These are phyloP conservation scores for Gastrolobium villosum DNA, from an alignment of 306 rosid species.

Conservation along the genomic window DNA sequence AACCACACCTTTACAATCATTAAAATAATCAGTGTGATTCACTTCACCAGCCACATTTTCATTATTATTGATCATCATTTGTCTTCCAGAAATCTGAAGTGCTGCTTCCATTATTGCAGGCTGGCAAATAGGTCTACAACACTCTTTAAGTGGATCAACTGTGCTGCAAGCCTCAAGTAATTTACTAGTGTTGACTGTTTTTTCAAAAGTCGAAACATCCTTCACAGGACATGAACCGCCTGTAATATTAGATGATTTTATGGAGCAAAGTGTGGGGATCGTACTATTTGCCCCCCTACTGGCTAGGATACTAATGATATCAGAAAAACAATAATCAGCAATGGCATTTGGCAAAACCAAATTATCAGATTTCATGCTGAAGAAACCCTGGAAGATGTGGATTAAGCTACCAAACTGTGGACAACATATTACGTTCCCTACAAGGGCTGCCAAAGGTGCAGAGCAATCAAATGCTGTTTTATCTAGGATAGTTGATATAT, in stretches of 20 bases:
- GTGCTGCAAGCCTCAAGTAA: constrained; percentile 88
- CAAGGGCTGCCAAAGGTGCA: constrained; percentile 84
- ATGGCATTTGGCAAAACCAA: constrained; percentile 75
- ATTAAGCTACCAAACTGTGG: constrained; percentile 91
- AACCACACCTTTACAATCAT: constrained; percentile 94
- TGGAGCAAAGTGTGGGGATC: constrained; percentile 77
- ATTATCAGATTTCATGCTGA: constrained; percentile 61
- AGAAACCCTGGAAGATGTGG: constrained; percentile 93
- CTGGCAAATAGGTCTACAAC: constrained; percentile 95
- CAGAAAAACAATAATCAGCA: constrained; percentile 83
- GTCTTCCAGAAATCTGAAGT: constrained; percentile 81
- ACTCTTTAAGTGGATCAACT: constrained; percentile 96
- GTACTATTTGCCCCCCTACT: constrained; percentile 90
- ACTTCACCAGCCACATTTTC: constrained; percentile 64
- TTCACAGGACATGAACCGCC: constrained; percentile 94
- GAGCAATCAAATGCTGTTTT: constrained; percentile 92
- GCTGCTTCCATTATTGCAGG: constrained; percentile 95
- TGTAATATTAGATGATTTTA: constrained; percentile 82
- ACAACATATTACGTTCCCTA: constrained; percentile 91
- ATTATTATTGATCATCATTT: constrained; percentile 60
- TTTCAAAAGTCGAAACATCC: constrained; percentile 79
- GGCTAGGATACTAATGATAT: constrained; percentile 78
- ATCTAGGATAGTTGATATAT: constrained; percentile 74
- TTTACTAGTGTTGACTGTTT: constrained; percentile 77
- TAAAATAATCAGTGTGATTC: constrained; percentile 72